Percentiles rank a stretch among this genome's conserved stretches.
These are phyloP conservation scores for Populus ilicifolia DNA, from an alignment of 345 rosid genomes.

Conservation along the genomic window DNA sequence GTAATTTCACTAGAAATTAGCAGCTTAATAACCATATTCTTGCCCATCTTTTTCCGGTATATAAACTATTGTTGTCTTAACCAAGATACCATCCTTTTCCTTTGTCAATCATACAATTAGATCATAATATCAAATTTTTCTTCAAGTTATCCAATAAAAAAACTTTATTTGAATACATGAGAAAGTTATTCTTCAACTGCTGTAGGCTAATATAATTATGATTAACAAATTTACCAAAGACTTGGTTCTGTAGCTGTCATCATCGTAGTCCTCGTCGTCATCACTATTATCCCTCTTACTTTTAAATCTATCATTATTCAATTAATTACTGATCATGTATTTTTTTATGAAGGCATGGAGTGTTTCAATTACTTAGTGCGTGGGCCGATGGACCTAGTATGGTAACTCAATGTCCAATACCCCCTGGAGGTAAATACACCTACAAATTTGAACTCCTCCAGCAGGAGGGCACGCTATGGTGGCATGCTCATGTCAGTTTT, in stretches of 20 bases:
- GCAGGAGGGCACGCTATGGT: conserved; percentile 93
- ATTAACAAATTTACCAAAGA: neutral
- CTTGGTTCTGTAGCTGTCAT: neutral
- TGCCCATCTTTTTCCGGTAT: no score
- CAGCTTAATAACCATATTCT: no score
- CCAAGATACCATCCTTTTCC: neutral
- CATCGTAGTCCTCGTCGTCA: neutral
- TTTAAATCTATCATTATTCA: neutral
- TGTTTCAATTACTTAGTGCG: conserved; percentile 52
- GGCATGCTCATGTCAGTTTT: conserved; percentile 77
- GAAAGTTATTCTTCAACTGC: neutral
- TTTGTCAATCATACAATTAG: neutral
- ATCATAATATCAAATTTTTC: neutral
- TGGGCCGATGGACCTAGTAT: conserved; percentile 92
- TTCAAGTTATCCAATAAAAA: neutral
- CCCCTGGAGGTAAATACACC: conserved; percentile 54
- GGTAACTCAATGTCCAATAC: conserved; percentile 81
- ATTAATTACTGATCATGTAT: neutral
- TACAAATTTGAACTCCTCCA: conserved; percentile 54
- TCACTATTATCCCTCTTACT: neutral
- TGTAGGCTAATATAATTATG: neutral
- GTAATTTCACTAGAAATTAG: no score
- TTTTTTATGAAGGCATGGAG: conserved; percentile 60
- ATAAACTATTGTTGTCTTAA: neutral
- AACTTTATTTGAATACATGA: neutral